Conservation (phyloP, 345 rosid species). For the Ceriops decandra region DNA sequence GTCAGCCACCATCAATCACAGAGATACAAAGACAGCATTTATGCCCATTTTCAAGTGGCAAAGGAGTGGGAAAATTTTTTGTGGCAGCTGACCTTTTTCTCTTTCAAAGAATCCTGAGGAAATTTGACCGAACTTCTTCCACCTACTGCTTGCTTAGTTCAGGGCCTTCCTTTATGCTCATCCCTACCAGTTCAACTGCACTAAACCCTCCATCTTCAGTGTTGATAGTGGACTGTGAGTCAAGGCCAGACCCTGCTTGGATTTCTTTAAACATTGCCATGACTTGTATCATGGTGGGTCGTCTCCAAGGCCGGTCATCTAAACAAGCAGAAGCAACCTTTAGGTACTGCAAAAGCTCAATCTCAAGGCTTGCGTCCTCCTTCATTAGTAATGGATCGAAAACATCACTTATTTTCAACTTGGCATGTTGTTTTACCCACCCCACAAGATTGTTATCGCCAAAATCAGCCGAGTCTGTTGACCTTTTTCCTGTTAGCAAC, state of each 20-base stretch:
- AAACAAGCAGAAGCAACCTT: slow-evolving; percentile 76
- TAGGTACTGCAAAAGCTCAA: slow-evolving; percentile 71
- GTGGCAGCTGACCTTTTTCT: slow-evolving; percentile 16
- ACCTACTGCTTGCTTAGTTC: slow-evolving; percentile 44
- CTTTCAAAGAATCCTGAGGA: slow-evolving; percentile 25
- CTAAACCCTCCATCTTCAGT: slow-evolving; percentile 64
- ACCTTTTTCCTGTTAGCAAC: slow-evolving; percentile 81
- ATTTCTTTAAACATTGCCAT: slow-evolving; percentile 78
- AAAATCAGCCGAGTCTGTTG: slow-evolving; percentile 91
- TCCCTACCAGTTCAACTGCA: slow-evolving; percentile 58
- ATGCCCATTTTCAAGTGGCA: slow-evolving; percentile 19
- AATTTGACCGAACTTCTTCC: slow-evolving; percentile 12
- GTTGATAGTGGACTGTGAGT: slow-evolving; percentile 65
- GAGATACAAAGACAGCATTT: slow-evolving; percentile 5
- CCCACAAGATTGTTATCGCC: slow-evolving; percentile 98
- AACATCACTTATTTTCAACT: slow-evolving; percentile 59
- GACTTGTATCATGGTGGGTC: slow-evolving; percentile 85
- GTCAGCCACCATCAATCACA: no score
- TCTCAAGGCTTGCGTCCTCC: slow-evolving; percentile 68
- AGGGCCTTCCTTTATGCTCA: slow-evolving; percentile 76
- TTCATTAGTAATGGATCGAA: slow-evolving; percentile 71
- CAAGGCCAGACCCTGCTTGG: slow-evolving; percentile 67
- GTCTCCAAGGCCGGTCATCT: slow-evolving; percentile 61
- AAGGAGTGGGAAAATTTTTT: slow-evolving; percentile 31
- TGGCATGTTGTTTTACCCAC: slow-evolving; percentile 95